A percentile compares a stretch with the other conserved stretches of the same genome.
Conservation (phyloP, 1,284 basidiomycete genomes). For the Melampsora occidentalis region DNA sequence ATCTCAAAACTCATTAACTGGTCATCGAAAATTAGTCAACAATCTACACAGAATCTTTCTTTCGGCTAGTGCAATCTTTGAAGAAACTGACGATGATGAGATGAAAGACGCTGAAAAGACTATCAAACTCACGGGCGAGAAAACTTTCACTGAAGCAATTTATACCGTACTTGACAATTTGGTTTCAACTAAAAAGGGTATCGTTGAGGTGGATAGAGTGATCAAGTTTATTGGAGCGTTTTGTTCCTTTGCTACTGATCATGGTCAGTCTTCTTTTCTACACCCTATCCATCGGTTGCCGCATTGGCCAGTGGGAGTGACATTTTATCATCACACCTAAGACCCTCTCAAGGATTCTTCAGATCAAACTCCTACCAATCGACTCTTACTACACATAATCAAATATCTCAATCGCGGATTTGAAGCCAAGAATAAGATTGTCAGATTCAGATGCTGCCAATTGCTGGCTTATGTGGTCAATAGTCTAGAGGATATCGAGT, state of each 20-base stretch:
- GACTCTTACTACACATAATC: slow-evolving; percentile 62
- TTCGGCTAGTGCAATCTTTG: slow-evolving; percentile 64
- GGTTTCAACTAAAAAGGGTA: slow-evolving; percentile 69
- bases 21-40: slow-evolving; percentile 87
- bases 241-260: slow-evolving; percentile 72
- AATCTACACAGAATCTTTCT: slow-evolving; percentile 77
- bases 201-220: slow-evolving; percentile 71
- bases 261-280: slow-evolving; percentile 60
- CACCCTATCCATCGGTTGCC: not conserved
- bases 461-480: slow-evolving; percentile 76
- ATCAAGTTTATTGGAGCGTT: slow-evolving; percentile 83
- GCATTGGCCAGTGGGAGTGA: slow-evolving; percentile 5
- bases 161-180: slow-evolving; percentile 66
- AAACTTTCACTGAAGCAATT: slow-evolving; percentile 64
- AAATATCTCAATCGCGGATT: slow-evolving; percentile 74
- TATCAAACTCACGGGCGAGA: slow-evolving; percentile 70
- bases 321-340: not conserved
- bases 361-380: slow-evolving; percentile 46
- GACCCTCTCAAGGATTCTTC: slow-evolving; percentile 30
- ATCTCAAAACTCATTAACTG: slow-evolving; percentile 74
- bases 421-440: slow-evolving; percentile 81
- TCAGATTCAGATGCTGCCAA: slow-evolving; percentile 75
- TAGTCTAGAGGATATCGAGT: slow-evolving; percentile 80
- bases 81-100: slow-evolving; percentile 60
- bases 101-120: slow-evolving; percentile 47